phyloP scores from a whole-genome alignment of 192 early-diverging fungal genomes.

The Backusella sp. region DNA sequence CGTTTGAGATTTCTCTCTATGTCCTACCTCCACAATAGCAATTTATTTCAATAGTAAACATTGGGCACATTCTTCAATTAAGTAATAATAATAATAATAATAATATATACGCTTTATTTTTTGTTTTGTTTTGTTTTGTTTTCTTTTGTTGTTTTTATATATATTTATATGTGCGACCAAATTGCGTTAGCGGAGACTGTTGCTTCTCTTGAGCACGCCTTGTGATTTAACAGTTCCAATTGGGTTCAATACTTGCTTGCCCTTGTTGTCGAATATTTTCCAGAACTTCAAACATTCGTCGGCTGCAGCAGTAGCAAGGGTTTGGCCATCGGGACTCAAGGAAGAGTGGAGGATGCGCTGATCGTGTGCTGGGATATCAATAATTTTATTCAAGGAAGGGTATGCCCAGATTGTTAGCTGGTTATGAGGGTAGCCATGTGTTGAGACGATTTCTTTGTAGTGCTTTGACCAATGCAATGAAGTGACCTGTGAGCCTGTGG shows the following conservation, averaged over 20 bases:
- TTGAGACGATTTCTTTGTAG: constrained; percentile 83
- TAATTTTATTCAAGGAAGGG: constrained; percentile 66
- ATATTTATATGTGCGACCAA: not conserved
- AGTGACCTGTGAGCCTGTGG: constrained; percentile 90
- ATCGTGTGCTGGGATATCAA: constrained; percentile 84
- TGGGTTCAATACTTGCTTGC: not conserved
- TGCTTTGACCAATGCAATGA: constrained; percentile 88
- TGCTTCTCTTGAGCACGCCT: not conserved
- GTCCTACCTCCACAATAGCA: too few relatives aligned
- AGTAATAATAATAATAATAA: not conserved
- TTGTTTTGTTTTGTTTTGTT: not conserved
- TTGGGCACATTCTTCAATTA: too few relatives aligned
- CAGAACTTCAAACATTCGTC: constrained; percentile 97
- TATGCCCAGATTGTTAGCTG: constrained; percentile 86
- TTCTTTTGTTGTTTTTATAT: not conserved
- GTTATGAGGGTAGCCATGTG: constrained; percentile 91
- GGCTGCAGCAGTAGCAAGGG: constrained; percentile 87
- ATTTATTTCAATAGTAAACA: too few relatives aligned
- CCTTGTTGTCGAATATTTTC: constrained; percentile 73
- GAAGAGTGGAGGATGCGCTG: constrained; percentile 88
- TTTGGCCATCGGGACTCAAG: constrained; percentile 88
- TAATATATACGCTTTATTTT: not conserved
- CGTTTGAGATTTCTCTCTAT: too few relatives aligned
- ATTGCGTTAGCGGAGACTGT: not conserved
- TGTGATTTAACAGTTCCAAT: not conserved